Evolutionary conservation across 495 filamentous ascomycete genomes (phyloP).

Genomic region (Neurospora africana): DNA sequence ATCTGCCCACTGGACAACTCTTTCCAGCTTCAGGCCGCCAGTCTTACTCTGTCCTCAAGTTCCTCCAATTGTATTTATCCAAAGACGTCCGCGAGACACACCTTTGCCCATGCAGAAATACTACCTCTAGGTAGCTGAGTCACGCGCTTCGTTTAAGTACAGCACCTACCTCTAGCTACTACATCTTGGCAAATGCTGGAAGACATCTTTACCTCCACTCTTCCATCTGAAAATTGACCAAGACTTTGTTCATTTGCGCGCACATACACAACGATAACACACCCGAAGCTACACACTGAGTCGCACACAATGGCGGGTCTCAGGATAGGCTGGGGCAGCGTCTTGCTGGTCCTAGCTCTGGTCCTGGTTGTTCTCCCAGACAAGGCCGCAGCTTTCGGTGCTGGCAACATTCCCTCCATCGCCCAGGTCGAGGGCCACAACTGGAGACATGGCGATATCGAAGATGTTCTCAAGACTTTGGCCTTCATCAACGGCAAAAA

Average conservation of each 20-base stretch:
- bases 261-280: background rate
- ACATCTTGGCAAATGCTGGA: background rate
- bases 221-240: background rate
- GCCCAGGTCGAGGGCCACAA: conserved; percentile 89
- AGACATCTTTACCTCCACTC: background rate
- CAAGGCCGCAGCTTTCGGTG: conserved; percentile 70
- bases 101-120: background rate
- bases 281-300: background rate
- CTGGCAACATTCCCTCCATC: conserved; percentile 91
- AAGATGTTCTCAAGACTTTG: conserved; percentile 85
- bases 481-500: conserved; percentile 84
- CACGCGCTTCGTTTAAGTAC: background rate
- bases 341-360: conserved; percentile 37
- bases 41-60: background rate
- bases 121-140: background rate
- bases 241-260: background rate
- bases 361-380: conserved; percentile 54
- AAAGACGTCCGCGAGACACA: background rate
- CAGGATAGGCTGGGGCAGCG: conserved; percentile 27
- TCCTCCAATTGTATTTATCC: background rate
- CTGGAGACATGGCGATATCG: conserved; percentile 90
- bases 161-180: background rate
- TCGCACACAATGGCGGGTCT: conserved; percentile 26
- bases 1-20: background rate
- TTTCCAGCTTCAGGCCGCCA: background rate